A percentile compares a stretch with the other conserved stretches of the same genome.
Evolutionary conservation across 441 rosid genomes (phyloP).

Genomic region (Metrosideros polymorpha): DNA sequence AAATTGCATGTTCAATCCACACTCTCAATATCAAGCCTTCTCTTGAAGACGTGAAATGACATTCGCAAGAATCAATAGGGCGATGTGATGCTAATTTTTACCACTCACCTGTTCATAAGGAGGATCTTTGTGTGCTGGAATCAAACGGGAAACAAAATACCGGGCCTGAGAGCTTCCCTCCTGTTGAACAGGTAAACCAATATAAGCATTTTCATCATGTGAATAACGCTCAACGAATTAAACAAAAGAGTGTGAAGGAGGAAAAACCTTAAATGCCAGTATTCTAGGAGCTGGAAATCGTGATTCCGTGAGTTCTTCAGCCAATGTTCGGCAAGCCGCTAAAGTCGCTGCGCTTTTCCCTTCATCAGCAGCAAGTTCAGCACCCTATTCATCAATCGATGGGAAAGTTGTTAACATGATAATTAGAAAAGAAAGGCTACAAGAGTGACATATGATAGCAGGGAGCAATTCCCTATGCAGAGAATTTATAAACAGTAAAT

Average conservation of each 20-base stretch:
- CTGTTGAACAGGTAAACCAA: conserved; percentile 21
- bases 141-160: conserved; percentile 80
- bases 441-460: background rate
- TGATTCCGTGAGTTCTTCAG: conserved; percentile 85
- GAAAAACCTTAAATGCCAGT: conserved; percentile 82
- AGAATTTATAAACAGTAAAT: background rate
- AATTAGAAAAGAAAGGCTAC: background rate
- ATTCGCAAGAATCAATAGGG: background rate
- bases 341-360: conserved; percentile 82
- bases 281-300: conserved; percentile 96
- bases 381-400: conserved; percentile 40
- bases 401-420: background rate
- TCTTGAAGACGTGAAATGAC: background rate
- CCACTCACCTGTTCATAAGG: conserved; percentile 89
- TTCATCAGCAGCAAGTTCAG: conserved; percentile 79
- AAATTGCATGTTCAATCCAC: background rate
- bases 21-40: background rate
- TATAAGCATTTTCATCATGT: background rate
- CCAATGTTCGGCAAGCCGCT: conserved; percentile 94
- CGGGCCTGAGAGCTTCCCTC: conserved; percentile 96
- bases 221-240: background rate
- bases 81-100: background rate
- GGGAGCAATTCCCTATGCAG: background rate
- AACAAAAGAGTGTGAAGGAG: background rate
- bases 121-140: conserved; percentile 97